Base-by-base conservation (phyloP, 768 basidiomycete genomes). In the Lyophyllum shimeji region DNA sequence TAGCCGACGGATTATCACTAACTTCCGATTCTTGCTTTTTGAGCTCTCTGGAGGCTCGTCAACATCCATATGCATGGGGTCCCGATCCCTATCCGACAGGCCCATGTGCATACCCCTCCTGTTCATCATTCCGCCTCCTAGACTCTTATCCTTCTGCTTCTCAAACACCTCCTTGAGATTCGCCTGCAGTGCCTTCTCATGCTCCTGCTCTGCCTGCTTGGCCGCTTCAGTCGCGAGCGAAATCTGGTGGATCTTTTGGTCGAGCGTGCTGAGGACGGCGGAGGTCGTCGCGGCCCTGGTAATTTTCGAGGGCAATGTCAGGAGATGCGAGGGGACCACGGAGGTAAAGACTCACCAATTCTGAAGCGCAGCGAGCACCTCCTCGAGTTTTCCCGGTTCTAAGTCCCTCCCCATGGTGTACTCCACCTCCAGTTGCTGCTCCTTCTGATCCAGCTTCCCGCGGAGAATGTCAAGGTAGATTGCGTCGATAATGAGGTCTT, bases 401-500 rank as follows among this genome's bases (percentile, higher is more conserved):
- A 98, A 75, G 71, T 99, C 96, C 52, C 96, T 74, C 0, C 96
- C 96, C 79, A 95, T 87, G 0, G 90, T 92, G 65, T 93, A 94
- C 71, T 96, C 91, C 33, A 98, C 86, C 70, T 96, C 91, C 55
- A 98, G 79, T 61, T 93, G 87, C 60, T 86, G 84, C 63, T 91
- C 83, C 68, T 92, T 91, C 72, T 98, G 96, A 71, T 98, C 94
- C 47, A 99, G 86, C 66, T 92, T 94, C 9, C 94, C 96, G 48
- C 85, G 85, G 34, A 99, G 79, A 37, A 97, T 76, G 68, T 93
- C 90, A 39, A 91, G 84, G 72, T 98, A 98, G 70, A 98, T 95
- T 11, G 90, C 90, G 65, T 98, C 95, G 69, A 99, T 98, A 67
- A 98, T 91, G 60, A 98, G 84, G 71, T 98, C 95, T 70, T 99